Evolutionary conservation across 1,284 basidiomycete genomes (phyloP).

Genomic region (Cutaneotrichosporon mucoides): DNA sequence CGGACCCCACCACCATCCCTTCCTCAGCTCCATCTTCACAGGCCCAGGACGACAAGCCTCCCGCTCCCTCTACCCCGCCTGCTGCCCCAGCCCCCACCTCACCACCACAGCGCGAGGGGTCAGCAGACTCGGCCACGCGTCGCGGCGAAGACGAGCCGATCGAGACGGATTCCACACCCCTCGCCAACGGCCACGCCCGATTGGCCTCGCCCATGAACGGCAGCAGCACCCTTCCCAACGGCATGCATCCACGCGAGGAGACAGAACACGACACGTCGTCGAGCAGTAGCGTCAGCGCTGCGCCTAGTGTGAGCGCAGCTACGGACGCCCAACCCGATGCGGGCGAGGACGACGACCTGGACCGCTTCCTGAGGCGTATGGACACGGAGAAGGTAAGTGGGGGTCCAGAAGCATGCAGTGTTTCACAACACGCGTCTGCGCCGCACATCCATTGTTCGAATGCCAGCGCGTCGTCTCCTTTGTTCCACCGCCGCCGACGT

Average conservation of each 20-base stretch:
- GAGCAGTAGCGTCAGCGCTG: slow-evolving; percentile 7
- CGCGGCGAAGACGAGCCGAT: not conserved
- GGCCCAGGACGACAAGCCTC: not conserved
- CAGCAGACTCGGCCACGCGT: not conserved
- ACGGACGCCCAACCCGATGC: slow-evolving; percentile 11
- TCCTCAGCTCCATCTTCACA: not conserved
- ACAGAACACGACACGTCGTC: slow-evolving; percentile 2
- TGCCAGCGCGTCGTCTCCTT: not conserved
- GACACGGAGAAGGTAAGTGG: slow-evolving; percentile 47
- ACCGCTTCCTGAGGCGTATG: slow-evolving; percentile 38
- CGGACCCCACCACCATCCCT: not conserved
- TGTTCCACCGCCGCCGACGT: not conserved
- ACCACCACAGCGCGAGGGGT: not conserved
- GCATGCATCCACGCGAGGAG: not conserved
- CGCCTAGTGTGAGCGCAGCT: not conserved
- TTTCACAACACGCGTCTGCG: not conserved
- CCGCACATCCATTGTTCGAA: too few species aligned
- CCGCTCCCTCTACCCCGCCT: too few species aligned
- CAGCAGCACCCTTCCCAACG: not conserved
- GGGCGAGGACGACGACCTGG: slow-evolving; percentile 29
- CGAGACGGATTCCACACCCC: not conserved
- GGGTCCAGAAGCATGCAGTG: not conserved
- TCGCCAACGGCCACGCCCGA: not conserved
- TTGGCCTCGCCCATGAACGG: not conserved
- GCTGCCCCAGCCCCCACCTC: not conserved